Conservation (phyloP, 2,329 filamentous ascomycete species). For the Diplocarpon mali region DNA sequence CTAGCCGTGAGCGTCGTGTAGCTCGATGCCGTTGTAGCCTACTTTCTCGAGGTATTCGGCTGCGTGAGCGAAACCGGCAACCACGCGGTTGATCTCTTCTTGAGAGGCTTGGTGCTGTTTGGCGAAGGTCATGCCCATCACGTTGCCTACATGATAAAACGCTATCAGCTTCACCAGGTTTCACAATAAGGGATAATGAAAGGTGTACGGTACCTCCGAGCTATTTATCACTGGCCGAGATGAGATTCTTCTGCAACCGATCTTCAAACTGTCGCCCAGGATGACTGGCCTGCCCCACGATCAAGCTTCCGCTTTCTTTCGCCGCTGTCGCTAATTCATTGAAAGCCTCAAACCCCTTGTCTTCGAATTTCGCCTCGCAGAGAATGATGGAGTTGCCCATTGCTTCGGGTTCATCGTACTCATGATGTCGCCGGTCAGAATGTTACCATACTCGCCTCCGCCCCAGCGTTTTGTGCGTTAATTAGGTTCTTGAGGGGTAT, state of each 20-base stretch:
- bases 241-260: constrained; percentile 28
- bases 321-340: constrained; percentile 40
- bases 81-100: constrained; percentile 43
- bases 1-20: constrained; percentile 27
- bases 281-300: constrained; percentile 52
- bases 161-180: background rate
- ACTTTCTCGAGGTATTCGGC: constrained; percentile 51
- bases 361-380: constrained; percentile 36
- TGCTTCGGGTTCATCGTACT: constrained; percentile 46
- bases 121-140: constrained; percentile 39
- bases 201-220: constrained; percentile 25
- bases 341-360: constrained; percentile 49
- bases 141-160: constrained; percentile 11
- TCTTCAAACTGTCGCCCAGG: constrained; percentile 37
- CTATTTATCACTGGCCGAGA: constrained; percentile 32
- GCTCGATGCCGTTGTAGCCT: constrained; percentile 41
- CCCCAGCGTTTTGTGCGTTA: constrained; percentile 52
- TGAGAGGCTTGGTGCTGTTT: constrained; percentile 42
- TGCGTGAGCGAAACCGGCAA: constrained; percentile 50
- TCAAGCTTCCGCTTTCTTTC: constrained; percentile 45
- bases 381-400: constrained; percentile 50
- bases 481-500: constrained; percentile 41
- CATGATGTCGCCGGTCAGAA: constrained; percentile 54
- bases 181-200: too few species aligned
- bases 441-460: constrained; percentile 42